A percentile compares a stretch with the other conserved stretches of the same genome.
Conservation (phyloP, 768 basidiomycete genomes). For the Naganishia onofrii region DNA sequence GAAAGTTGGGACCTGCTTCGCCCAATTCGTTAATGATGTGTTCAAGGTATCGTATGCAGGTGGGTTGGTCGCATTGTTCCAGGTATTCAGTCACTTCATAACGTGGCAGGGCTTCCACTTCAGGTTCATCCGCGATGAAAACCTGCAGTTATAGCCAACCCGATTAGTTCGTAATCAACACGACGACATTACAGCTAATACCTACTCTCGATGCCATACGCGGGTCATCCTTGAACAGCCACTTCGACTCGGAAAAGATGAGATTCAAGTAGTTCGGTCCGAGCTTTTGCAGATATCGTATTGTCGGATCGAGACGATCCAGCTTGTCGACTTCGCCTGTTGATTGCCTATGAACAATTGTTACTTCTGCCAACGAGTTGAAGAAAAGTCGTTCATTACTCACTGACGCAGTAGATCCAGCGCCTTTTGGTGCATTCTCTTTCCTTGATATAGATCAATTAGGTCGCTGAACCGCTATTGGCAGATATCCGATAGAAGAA, state of each 20-base stretch:
- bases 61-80: constrained; percentile 58
- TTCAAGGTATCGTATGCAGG: constrained; percentile 78
- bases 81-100: constrained; percentile 73
- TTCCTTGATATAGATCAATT: constrained; percentile 84
- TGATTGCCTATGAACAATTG: constrained; percentile 61
- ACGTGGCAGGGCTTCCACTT: constrained; percentile 77
- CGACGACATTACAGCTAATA: constrained; percentile 36
- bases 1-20: constrained; percentile 68
- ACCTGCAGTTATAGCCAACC: constrained; percentile 59
- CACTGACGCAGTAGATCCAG: constrained; percentile 79
- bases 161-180: too few relatives aligned
- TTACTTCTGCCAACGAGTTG: too few relatives aligned
- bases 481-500: too few relatives aligned
- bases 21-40: constrained; percentile 72
- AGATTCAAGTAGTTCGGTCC: constrained; percentile 76
- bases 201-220: constrained; percentile 72
- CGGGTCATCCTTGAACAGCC: constrained; percentile 75
- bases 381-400: constrained; percentile 43
- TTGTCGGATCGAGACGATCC: constrained; percentile 78
- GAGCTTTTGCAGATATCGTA: constrained; percentile 85
- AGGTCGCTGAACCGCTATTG: constrained; percentile 86
- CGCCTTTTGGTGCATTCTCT: constrained; percentile 91
- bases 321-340: constrained; percentile 71
- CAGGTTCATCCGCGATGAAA: constrained; percentile 78
- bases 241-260: constrained; percentile 75